Evolutionary conservation across 2,329 filamentous ascomycete species (phyloP), one percentile per base, ranked within the genome.

Genomic region (Sordariomycetes sp.): DNA sequence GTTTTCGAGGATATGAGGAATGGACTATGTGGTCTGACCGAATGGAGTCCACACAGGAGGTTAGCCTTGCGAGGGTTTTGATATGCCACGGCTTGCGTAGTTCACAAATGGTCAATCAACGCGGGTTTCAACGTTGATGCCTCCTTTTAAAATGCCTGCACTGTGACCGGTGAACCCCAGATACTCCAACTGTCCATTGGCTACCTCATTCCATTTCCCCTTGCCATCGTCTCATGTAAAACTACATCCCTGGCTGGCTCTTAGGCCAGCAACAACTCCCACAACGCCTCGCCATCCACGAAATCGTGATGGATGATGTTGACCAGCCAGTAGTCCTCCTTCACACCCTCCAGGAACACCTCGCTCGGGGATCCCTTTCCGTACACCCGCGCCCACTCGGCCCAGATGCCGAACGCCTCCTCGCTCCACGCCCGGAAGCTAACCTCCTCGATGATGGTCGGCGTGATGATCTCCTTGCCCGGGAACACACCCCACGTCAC

Each of bases 401-500:
- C 82, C 89, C 93, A 97, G 67, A 97, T 96, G 35, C 87, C 88
- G 74, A 94, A 99, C 1, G 94, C 93, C 77, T 99, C 94, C 68
- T 97, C 94, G 59, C 85, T 82, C 94, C 94, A 99, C 8, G 92
- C 90, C 61, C 85, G 81, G 79, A 97, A 97, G 69, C 89, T 94
- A 56, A 96, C 90, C 64, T 92, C 89, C 70, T 97, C 93, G 66
- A 97, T 96, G 67, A 97, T 97, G 1, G 93, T 97, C 3, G 93
- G 93, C 24, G 92, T 96, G 59, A 96, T 83, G 68, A 97, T 97
- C 72, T 97, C 93, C 74, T 97, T 97, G 50, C 90, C 90, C 0
- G 89, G 88, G 73, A 97, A 97, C 1, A 91, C 90, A 56, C 93
- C 93, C 93, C 93, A 97, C 0, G 94, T 99, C 1, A 99, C 94